Conservation (phyloP, 306 rosid genomes). For the Casuarina cunninghamiana region DNA sequence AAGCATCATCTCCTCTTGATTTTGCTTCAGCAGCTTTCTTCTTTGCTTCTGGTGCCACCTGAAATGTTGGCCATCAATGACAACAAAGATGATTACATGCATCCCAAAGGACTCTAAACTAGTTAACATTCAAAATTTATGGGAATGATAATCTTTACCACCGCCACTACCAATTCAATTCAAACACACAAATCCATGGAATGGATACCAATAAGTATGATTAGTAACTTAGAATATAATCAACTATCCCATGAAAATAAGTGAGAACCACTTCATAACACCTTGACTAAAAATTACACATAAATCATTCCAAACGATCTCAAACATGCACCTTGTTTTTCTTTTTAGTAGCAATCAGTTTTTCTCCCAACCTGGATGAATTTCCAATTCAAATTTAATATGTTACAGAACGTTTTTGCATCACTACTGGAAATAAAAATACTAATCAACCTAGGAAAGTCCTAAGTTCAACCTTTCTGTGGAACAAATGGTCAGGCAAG, state of each 20-base stretch:
- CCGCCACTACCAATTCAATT: background rate
- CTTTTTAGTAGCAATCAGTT: background rate
- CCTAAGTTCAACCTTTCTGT: background rate
- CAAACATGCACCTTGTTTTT: background rate
- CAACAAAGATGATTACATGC: background rate
- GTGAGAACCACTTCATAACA: background rate
- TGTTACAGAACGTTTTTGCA: background rate
- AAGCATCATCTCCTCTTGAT: slow-evolving; percentile 89
- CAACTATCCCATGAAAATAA: background rate
- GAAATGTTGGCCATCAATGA: slow-evolving; percentile 25
- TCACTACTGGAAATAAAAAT: background rate
- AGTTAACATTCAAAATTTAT: too few relatives aligned
- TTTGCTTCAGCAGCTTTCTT: slow-evolving; percentile 91
- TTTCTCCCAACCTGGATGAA: background rate
- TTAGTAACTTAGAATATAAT: background rate
- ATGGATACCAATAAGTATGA: background rate
- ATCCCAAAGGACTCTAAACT: background rate
- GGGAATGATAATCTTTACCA: background rate
- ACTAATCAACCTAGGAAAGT: background rate
- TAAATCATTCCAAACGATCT: background rate
- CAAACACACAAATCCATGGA: background rate
- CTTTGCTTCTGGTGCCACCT: slow-evolving; percentile 84
- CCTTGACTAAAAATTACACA: background rate
- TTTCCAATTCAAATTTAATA: background rate
- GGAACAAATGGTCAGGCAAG: background rate